phyloP scores from a whole-genome alignment of 2,329 filamentous ascomycete species.

The Colletotrichum horii region DNA sequence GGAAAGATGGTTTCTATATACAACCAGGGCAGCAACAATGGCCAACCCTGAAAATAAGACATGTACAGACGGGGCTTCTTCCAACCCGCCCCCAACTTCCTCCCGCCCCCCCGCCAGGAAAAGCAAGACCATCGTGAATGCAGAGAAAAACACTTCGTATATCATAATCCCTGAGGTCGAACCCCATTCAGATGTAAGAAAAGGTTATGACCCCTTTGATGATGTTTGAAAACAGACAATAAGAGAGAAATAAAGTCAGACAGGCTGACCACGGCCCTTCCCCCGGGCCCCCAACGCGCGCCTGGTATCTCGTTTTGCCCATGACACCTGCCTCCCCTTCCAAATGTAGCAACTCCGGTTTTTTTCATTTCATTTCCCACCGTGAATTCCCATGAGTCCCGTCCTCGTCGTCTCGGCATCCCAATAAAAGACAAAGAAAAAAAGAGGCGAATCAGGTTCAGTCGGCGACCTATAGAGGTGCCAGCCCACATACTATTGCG shows the following conservation, averaged over 20 bases:
- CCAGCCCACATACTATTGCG: not conserved
- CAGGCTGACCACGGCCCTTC: not conserved
- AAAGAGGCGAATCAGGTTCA: not conserved
- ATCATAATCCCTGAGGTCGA: not conserved
- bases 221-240: not conserved
- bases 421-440: not conserved
- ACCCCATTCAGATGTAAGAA: not conserved
- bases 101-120: not conserved
- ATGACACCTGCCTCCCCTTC: not conserved
- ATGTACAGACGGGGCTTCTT: not conserved
- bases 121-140: not conserved
- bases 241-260: not conserved
- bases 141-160: not conserved
- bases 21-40: not conserved
- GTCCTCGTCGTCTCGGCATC: not conserved
- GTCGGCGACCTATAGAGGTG: not conserved
- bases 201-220: not conserved
- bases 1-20: not conserved
- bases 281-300: not conserved
- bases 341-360: not conserved
- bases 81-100: not conserved
- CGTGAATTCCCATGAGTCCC: not conserved
- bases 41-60: not conserved
- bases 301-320: not conserved
- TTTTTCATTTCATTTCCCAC: not conserved